Conservation (phyloP, 148 eudicot species). For the Beta vulgaris region DNA sequence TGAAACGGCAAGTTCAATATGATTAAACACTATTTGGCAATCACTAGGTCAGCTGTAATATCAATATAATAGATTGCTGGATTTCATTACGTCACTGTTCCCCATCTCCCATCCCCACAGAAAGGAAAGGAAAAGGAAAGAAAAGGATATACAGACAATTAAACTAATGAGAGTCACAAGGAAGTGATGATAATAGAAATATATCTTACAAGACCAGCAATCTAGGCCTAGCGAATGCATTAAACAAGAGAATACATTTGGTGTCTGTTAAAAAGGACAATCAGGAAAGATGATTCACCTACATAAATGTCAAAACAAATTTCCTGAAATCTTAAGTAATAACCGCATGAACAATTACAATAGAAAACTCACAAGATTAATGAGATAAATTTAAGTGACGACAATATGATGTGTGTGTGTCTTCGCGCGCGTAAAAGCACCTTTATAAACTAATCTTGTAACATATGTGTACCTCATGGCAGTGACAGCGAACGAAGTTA, state of each 20-base stretch:
- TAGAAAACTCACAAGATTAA: too few relatives aligned
- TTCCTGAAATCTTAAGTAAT: too few relatives aligned
- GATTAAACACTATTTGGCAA: background rate
- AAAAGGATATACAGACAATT: too few relatives aligned
- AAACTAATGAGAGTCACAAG: background rate
- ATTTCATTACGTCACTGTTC: background rate
- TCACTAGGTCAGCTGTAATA: too few relatives aligned
- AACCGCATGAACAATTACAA: too few relatives aligned
- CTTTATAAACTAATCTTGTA: background rate
- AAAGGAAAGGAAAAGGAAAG: background rate
- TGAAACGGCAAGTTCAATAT: background rate
- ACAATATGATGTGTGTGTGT: background rate
- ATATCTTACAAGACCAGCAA: background rate
- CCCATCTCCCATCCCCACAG: background rate
- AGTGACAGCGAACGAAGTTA: background rate
- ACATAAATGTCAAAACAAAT: too few relatives aligned
- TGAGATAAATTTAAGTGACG: too few relatives aligned
- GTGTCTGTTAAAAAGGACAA: too few relatives aligned
- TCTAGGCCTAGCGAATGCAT: background rate
- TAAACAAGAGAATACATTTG: too few relatives aligned
- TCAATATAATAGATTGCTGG: too few relatives aligned
- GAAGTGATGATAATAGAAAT: background rate
- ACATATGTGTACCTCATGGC: background rate
- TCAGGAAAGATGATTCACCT: too few relatives aligned
- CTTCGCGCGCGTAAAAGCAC: background rate